Evolutionary conservation across 1,284 basidiomycete species (phyloP).

Genomic region (Inonotus obliquus): DNA sequence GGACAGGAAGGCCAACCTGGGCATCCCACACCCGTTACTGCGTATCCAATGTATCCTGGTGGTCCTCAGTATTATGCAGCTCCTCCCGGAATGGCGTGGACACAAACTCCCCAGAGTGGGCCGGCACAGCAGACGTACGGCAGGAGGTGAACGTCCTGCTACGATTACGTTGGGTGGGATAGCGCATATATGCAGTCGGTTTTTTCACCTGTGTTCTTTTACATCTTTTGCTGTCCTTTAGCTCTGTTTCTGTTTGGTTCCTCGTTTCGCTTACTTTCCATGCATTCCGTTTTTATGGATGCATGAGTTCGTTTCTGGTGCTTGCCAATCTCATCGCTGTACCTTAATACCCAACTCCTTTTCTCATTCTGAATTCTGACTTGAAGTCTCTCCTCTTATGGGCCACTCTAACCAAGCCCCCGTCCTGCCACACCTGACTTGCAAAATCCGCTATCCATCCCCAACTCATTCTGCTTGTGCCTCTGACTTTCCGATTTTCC

Average conservation of each 20-base stretch:
- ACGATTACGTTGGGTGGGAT: not conserved
- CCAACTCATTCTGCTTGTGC: not conserved
- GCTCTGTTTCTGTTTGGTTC: not conserved
- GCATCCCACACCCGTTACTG: conserved; percentile 1
- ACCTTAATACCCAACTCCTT: not conserved
- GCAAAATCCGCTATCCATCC: not conserved
- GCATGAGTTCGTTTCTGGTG: not conserved
- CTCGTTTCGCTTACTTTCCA: not conserved
- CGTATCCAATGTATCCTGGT: conserved; percentile 2
- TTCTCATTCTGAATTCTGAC: not conserved
- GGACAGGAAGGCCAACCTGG: not conserved
- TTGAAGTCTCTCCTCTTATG: no score
- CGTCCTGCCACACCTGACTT: not conserved
- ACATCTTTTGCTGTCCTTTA: not conserved
- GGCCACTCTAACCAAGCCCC: no score
- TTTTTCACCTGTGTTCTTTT: not conserved
- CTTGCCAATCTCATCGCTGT: not conserved
- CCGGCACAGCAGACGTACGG: not conserved
- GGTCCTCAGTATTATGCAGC: not conserved
- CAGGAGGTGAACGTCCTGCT: not conserved
- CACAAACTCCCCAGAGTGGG: conserved; percentile 4
- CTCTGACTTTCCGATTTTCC: not conserved
- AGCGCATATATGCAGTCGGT: not conserved
- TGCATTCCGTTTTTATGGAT: not conserved
- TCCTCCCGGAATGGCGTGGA: conserved; percentile 10